A percentile compares a stretch with the other conserved stretches of the same genome.
Evolutionary conservation across 352 stramenopile species (phyloP).

Genomic region (Achlya hypogyna): DNA sequence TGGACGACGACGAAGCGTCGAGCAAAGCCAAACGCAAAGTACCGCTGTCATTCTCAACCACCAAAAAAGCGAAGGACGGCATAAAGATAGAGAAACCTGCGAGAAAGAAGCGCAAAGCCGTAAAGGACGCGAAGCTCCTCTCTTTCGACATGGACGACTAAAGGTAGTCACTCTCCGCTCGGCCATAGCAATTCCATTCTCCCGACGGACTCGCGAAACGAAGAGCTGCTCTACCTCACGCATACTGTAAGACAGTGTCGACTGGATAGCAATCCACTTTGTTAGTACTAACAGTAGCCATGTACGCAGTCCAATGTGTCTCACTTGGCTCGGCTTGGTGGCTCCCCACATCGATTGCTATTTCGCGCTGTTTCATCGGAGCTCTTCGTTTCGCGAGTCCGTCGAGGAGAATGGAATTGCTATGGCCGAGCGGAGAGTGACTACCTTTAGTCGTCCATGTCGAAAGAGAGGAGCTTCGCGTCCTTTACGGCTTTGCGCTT

Average conservation of each 20-base stretch:
- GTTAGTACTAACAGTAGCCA: too few species aligned
- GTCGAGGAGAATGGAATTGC: background rate
- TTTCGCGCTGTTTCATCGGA: background rate
- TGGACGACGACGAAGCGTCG: slow-evolving; percentile 8
- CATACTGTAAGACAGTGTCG: too few species aligned
- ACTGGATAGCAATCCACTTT: too few species aligned
- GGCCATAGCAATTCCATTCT: background rate
- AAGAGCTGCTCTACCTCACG: too few species aligned
- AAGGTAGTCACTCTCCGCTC: background rate
- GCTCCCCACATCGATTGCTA: background rate
- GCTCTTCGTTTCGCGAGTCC: background rate
- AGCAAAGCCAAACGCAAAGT: background rate
- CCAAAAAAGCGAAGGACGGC: slow-evolving; percentile 28
- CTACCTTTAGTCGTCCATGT: slow-evolving; percentile 52
- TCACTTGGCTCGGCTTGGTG: background rate
- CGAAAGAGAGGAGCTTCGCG: slow-evolving; percentile 75
- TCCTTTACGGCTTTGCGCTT: slow-evolving; percentile 71
- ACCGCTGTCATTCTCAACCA: background rate
- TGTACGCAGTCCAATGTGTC: too few species aligned
- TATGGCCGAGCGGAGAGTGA: background rate
- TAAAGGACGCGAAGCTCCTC: slow-evolving; percentile 71
- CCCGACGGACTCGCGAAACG: background rate
- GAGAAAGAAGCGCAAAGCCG: slow-evolving; percentile 54
- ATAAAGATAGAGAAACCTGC: slow-evolving; percentile 20
- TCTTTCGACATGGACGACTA: slow-evolving; percentile 81